These are phyloP conservation scores for Penicillium sp. DNA, from an alignment of 2,329 filamentous ascomycete species.

Conservation along the genomic window DNA sequence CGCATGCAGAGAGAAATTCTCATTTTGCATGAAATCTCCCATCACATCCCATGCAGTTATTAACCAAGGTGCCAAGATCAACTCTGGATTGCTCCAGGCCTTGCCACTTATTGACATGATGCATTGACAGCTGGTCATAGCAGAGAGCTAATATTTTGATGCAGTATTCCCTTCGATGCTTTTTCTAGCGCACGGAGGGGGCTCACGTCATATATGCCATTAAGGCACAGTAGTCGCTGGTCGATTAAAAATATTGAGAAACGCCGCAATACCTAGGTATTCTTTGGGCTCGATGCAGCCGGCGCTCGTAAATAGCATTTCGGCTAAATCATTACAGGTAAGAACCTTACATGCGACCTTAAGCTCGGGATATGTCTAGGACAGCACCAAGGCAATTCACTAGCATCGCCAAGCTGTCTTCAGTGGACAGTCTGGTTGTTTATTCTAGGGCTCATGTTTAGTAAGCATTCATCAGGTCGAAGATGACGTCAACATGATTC, in stretches of 20 bases:
- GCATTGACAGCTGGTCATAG: neutral
- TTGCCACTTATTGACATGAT: neutral
- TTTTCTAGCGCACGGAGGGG: neutral
- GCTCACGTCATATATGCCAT: neutral
- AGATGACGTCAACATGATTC: slow-evolving; percentile 33
- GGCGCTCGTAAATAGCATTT: no score
- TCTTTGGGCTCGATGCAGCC: no score
- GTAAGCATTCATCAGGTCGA: slow-evolving; percentile 12
- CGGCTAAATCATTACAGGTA: no score
- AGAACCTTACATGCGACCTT: no score
- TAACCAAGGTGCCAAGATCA: neutral
- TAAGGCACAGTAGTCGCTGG: no score
- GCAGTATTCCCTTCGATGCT: neutral
- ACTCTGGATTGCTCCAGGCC: neutral
- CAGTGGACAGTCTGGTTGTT: neutral
- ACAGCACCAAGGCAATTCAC: no score
- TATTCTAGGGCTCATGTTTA: slow-evolving; percentile 11
- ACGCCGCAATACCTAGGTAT: neutral
- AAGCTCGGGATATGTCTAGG: no score
- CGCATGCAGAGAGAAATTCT: slow-evolving; percentile 1
- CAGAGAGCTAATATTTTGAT: neutral
- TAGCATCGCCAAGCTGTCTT: neutral
- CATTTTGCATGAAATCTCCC: neutral
- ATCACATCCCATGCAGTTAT: neutral
- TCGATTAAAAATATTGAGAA: no score